Conservation (phyloP, 768 basidiomycete genomes). For the Russula olivacea region DNA sequence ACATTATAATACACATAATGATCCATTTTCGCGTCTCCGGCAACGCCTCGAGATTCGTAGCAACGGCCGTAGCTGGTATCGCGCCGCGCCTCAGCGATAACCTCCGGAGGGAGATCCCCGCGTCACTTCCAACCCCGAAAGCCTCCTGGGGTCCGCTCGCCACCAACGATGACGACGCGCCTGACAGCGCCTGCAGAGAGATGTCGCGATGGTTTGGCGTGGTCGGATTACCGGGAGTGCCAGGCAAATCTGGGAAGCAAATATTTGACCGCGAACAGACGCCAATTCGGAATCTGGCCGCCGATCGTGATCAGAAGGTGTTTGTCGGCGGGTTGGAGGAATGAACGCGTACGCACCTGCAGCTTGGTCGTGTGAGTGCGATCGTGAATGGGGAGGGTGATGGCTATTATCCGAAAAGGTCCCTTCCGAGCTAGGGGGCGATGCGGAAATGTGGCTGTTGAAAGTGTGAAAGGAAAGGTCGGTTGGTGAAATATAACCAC, state of each 20-base stretch:
- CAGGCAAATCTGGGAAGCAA: conserved; percentile 64
- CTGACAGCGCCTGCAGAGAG: conserved; percentile 61
- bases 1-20: conserved; percentile 3
- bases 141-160: conserved; percentile 9
- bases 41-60: conserved; percentile 46
- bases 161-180: conserved; percentile 10
- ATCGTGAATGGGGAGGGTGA: conserved; percentile 45
- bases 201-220: conserved; percentile 84
- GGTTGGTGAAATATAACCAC: conserved; percentile 55
- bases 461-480: conserved; percentile 56
- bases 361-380: conserved; percentile 45
- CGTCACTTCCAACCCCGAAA: conserved; percentile 30
- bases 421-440: conserved; percentile 32
- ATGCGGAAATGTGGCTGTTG: conserved; percentile 44
- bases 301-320: conserved; percentile 60
- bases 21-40: conserved; percentile 42
- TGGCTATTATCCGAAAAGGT: conserved; percentile 28
- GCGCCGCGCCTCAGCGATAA: conserved; percentile 78
- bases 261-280: conserved; percentile 52
- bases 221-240: conserved; percentile 65
- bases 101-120: conserved; percentile 76
- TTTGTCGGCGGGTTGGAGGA: conserved; percentile 54
- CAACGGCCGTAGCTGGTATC: conserved; percentile 54
- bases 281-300: conserved; percentile 60
- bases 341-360: conserved; percentile 85